phyloP scores from a whole-genome alignment of 1,139 yeast species.

The Suhomyces guaymorum region DNA sequence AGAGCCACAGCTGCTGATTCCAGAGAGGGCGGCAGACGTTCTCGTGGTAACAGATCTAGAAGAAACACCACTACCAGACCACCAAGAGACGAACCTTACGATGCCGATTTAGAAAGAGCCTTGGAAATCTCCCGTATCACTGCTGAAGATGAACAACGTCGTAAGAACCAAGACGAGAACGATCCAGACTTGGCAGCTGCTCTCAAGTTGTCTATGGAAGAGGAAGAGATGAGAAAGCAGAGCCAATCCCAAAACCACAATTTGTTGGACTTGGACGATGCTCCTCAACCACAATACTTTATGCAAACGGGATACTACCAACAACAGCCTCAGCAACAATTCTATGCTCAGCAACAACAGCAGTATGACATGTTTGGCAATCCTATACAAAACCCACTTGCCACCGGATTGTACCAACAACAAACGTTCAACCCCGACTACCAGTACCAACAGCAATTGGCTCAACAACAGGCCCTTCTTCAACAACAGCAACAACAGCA shows the following conservation, averaged over 20 bases:
- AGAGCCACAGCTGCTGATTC: conserved; percentile 46
- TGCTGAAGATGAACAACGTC: conserved; percentile 71
- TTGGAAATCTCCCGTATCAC: conserved; percentile 79
- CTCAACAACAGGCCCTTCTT: conserved; percentile 37
- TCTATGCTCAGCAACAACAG: conserved; percentile 21
- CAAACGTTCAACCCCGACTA: conserved; percentile 34
- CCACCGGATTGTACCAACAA: conserved; percentile 47
- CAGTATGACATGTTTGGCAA: conserved; percentile 78
- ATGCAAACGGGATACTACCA: conserved; percentile 37
- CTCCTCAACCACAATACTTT: conserved; percentile 30
- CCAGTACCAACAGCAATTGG: conserved; percentile 21
- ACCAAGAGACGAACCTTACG: conserved; percentile 52
- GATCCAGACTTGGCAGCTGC: conserved; percentile 83
- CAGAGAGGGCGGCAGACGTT: conserved; percentile 22
- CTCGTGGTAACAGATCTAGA: conserved; percentile 22
- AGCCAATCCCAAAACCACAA: conserved; percentile 50
- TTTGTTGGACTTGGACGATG: conserved; percentile 56
- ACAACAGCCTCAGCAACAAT: conserved; percentile 33
- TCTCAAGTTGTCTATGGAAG: conserved; percentile 79
- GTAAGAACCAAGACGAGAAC: conserved; percentile 40
- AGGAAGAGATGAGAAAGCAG: conserved; percentile 72
- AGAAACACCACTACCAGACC: conserved; percentile 17
- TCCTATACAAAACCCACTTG: conserved; percentile 61
- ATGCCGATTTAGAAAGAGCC: conserved; percentile 82
- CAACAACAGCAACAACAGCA: conserved; percentile 20